Evolutionary conservation across 2,329 filamentous ascomycete species (phyloP).

Genomic region (Gaeumannomyces sp.): DNA sequence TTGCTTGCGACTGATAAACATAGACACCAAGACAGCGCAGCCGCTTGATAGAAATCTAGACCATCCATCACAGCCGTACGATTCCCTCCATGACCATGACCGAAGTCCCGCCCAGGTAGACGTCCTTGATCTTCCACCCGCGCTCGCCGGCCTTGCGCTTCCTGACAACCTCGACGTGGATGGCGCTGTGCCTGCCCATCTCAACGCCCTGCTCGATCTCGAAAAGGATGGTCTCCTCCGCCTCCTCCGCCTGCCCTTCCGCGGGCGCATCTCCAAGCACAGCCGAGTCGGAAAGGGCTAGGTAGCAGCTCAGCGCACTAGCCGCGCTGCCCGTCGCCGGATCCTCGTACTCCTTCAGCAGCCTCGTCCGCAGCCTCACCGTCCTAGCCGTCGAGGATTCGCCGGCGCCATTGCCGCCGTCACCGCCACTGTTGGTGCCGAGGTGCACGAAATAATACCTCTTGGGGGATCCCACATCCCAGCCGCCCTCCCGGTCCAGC

Average conservation of each 20-base stretch:
- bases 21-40: background rate
- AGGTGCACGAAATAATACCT: constrained; percentile 53
- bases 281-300: constrained; percentile 35
- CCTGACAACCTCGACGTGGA: constrained; percentile 37
- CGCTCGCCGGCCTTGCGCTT: constrained; percentile 7
- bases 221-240: constrained; percentile 25
- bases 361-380: constrained; percentile 48
- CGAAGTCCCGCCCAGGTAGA: constrained; percentile 24
- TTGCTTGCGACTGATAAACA: background rate
- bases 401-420: constrained; percentile 8
- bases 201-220: constrained; percentile 60
- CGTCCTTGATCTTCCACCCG: constrained; percentile 18
- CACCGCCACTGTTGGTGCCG: background rate
- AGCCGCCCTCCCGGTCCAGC: constrained; percentile 41
- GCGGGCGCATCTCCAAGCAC: constrained; percentile 22
- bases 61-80: constrained; percentile 14
- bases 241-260: constrained; percentile 5
- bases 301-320: constrained; percentile 47
- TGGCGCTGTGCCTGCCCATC: constrained; percentile 54
- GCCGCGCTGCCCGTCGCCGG: constrained; percentile 59
- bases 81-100: constrained; percentile 25
- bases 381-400: constrained; percentile 14
- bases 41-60: background rate
- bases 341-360: constrained; percentile 54
- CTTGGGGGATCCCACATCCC: constrained; percentile 46